phyloP scores from a whole-genome alignment of 805 yeast genomes.

The Diddensiella transvaalensis region DNA sequence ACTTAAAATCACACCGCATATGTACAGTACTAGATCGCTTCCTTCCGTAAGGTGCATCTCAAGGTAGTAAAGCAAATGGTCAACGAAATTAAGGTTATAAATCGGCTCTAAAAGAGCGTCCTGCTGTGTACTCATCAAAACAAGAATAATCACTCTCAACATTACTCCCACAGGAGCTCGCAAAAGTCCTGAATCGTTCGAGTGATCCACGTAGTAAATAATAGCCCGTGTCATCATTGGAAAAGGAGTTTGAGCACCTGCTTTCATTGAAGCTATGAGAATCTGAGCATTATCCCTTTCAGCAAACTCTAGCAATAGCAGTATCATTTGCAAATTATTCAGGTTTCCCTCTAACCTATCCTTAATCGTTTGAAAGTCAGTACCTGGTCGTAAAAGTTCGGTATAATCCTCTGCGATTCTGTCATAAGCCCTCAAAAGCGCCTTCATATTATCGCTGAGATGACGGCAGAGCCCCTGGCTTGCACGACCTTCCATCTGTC shows the following conservation, averaged over 20 bases:
- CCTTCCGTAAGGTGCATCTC: neutral
- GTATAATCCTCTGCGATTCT: neutral
- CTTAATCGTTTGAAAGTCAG: neutral
- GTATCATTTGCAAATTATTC: neutral
- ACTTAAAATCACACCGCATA: neutral
- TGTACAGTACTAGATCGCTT: neutral
- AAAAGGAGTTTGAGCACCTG: neutral
- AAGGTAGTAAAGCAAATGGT: neutral
- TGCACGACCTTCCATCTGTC: constrained; percentile 7
- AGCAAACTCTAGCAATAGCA: neutral
- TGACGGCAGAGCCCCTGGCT: neutral
- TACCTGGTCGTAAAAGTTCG: too few species aligned
- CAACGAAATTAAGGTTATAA: neutral
- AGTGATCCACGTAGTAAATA: neutral
- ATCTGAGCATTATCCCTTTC: neutral
- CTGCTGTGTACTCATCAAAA: neutral
- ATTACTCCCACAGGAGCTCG: neutral
- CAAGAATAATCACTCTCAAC: neutral
- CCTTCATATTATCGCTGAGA: neutral
- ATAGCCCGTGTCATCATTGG: neutral
- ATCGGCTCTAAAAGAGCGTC: neutral
- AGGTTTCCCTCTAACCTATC: neutral
- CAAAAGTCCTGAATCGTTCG: neutral
- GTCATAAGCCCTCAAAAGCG: neutral
- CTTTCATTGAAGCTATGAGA: neutral